phyloP scores from a whole-genome alignment of 2,329 filamentous ascomycete genomes.

The Apiospora aurea region DNA sequence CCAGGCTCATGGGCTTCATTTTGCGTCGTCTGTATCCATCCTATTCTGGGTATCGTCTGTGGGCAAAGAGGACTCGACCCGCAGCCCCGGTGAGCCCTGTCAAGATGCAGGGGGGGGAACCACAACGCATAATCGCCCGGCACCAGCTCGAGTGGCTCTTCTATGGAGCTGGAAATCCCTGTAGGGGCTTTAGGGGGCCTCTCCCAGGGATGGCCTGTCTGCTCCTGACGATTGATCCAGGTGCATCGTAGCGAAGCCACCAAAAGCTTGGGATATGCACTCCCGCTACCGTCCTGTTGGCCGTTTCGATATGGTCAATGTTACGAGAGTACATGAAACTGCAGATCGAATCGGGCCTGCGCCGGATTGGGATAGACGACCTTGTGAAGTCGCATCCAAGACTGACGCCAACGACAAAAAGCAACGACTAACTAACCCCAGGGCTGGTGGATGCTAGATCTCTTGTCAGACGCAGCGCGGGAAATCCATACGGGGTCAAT shows the following conservation, averaged over 20 bases:
- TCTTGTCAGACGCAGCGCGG: neutral
- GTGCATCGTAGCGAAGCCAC: neutral
- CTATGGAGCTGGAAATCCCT: neutral
- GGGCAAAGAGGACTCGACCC: neutral
- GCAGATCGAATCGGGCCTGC: neutral
- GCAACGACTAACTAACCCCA: neutral
- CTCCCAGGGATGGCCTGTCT: neutral
- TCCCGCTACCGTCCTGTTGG: neutral
- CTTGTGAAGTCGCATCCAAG: neutral
- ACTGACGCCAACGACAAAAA: neutral
- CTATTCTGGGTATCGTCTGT: slow-evolving; percentile 1
- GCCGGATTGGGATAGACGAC: neutral
- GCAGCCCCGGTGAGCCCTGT: neutral
- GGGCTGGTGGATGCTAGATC: neutral
- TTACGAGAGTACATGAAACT: neutral
- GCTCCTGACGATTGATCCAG: neutral
- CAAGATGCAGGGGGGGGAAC: slow-evolving; percentile 6
- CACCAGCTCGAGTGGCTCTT: neutral
- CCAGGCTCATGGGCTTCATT: neutral
- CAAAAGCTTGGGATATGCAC: neutral
- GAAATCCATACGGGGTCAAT: neutral
- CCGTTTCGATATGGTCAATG: neutral
- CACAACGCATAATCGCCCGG: slow-evolving; percentile 1
- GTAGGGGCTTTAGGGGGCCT: neutral
- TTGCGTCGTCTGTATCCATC: neutral